Evolutionary conservation across 345 rosid genomes (phyloP).

Genomic region (Syzygium grande): DNA sequence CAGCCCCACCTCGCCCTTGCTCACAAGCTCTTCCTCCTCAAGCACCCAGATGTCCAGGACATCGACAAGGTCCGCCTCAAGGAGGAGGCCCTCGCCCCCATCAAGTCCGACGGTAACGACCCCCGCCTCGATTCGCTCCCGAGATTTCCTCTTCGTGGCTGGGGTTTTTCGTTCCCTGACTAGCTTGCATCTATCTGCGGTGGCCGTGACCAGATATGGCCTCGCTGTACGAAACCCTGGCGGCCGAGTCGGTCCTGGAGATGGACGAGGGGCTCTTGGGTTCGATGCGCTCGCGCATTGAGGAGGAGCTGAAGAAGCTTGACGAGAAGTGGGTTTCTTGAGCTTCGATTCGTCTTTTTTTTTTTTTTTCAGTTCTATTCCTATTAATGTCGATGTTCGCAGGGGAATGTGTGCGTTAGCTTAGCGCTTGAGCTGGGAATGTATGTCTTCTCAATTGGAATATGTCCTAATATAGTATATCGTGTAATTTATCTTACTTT

Average conservation of each 20-base stretch:
- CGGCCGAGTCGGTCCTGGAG: conserved; percentile 52
- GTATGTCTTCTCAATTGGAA: background rate
- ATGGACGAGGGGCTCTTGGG: conserved; percentile 62
- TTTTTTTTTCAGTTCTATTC: background rate
- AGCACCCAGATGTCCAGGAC: conserved; percentile 34
- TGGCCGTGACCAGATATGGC: conserved; percentile 52
- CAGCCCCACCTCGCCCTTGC: conserved; percentile 84
- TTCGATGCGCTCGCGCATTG: conserved; percentile 56
- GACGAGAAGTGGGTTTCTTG: conserved; percentile 72
- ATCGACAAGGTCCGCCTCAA: conserved; percentile 46
- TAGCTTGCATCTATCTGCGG: background rate
- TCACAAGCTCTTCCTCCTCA: conserved; percentile 71
- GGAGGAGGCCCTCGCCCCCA: conserved; percentile 67
- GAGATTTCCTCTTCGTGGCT: background rate
- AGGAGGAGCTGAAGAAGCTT: conserved; percentile 75
- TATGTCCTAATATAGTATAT: background rate
- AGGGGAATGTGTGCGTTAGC: background rate
- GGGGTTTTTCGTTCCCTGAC: background rate
- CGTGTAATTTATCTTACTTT: background rate
- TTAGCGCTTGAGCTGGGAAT: background rate
- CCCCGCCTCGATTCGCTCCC: background rate
- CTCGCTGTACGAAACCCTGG: conserved; percentile 77
- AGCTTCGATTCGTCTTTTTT: background rate
- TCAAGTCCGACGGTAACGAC: conserved; percentile 53
- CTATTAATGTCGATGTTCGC: background rate